Conservation (phyloP, 192 early-diverging fungal genomes). For the Glomus cerebriforme region DNA sequence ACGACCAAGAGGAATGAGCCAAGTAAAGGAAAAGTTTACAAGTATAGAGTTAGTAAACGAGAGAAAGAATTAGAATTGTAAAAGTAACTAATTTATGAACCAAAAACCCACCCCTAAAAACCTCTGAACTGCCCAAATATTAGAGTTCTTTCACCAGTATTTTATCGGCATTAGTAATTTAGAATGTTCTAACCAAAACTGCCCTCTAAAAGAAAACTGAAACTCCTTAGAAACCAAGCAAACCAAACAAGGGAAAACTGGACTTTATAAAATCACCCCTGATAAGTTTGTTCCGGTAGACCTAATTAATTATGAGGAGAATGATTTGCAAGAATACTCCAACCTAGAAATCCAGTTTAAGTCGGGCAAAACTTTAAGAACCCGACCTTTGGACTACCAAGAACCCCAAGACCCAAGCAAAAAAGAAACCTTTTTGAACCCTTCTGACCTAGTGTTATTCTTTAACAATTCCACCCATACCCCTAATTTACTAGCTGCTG, state of each 20-base stretch:
- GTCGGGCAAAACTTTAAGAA: neutral
- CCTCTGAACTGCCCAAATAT: neutral
- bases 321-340: neutral
- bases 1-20: too few relatives aligned
- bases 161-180: slow-evolving; percentile 4
- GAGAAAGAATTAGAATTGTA: too few relatives aligned
- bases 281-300: neutral
- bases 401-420: neutral
- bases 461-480: neutral
- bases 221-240: neutral
- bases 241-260: neutral
- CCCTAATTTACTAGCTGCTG: slow-evolving; percentile 5
- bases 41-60: too few relatives aligned
- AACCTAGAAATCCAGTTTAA: slow-evolving; percentile 7
- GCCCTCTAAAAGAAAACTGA: neutral
- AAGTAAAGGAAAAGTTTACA: too few relatives aligned
- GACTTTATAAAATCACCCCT: neutral
- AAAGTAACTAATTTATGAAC: too few relatives aligned
- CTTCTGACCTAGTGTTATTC: neutral
- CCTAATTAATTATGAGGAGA: neutral
- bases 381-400: neutral
- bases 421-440: slow-evolving; percentile 4
- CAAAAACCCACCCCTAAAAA: too few relatives aligned
- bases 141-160: neutral
- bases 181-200: neutral